Conservation (phyloP, 208 protist species). For the Leishmania aethiopica region DNA sequence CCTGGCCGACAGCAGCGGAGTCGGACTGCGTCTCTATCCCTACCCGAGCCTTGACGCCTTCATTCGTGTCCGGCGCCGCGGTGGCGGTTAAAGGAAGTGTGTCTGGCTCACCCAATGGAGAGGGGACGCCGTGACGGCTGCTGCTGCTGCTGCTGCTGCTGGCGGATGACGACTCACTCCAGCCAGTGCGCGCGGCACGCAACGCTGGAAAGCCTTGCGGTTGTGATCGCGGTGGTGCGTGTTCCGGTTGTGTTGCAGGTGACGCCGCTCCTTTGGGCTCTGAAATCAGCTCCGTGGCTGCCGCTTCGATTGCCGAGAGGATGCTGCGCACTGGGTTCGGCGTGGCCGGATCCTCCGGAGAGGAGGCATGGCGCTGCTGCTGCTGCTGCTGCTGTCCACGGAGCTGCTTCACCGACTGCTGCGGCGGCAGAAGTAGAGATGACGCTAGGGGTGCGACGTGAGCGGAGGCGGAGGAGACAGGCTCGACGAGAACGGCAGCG, state of each 20-base stretch:
- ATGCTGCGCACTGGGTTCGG: constrained; percentile 25
- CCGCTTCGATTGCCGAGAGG: constrained; percentile 25
- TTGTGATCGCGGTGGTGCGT: not conserved
- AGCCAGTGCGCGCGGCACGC: not conserved
- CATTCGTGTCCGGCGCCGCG: not conserved
- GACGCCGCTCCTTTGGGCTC: not conserved
- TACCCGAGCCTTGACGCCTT: not conserved
- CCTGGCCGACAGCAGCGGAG: not conserved
- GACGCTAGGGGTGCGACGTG: not conserved
- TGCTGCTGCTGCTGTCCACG: constrained; percentile 4
- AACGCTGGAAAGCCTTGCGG: not conserved
- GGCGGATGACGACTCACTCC: not conserved
- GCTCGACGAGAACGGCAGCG: constrained; percentile 16
- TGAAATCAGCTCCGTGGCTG: constrained; percentile 16
- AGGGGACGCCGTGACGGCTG: not conserved
- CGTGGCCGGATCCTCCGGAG: not conserved
- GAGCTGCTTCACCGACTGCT: not conserved
- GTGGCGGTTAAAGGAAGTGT: not conserved
- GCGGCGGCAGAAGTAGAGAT: not conserved
- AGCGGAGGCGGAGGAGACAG: constrained; percentile 10
- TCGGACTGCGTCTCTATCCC: not conserved
- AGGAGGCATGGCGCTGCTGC: not conserved
- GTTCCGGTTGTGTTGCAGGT: not conserved
- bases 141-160: not conserved
- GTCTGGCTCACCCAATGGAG: not conserved